phyloP scores from a whole-genome alignment of 2,329 filamentous ascomycete genomes.

The Cladobotryum protrusum region DNA sequence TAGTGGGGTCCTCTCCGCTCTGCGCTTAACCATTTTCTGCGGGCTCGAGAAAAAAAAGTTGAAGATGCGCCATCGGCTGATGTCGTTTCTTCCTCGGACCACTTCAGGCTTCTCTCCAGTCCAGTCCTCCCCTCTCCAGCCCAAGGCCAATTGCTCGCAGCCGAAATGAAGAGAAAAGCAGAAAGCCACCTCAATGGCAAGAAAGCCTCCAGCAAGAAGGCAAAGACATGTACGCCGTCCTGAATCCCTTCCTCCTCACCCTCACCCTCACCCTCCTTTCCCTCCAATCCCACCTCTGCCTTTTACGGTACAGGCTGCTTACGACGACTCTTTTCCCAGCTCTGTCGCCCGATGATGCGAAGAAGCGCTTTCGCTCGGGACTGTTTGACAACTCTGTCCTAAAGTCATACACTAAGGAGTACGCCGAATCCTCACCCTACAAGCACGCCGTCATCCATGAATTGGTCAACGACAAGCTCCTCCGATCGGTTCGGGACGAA shows the following conservation, averaged over 20 bases:
- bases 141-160: constrained; percentile 15
- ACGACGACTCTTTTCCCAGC: constrained; percentile 28
- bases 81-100: constrained; percentile 6
- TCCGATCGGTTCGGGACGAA: constrained; percentile 81
- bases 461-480: constrained; percentile 72
- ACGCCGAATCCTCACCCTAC: constrained; percentile 65
- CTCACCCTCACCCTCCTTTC: neutral
- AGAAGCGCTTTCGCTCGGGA: constrained; percentile 56
- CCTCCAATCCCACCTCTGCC: neutral
- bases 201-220: constrained; percentile 49
- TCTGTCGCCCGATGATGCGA: constrained; percentile 43
- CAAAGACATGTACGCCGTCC: constrained; percentile 39
- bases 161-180: constrained; percentile 55
- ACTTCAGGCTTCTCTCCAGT: neutral
- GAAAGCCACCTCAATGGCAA: constrained; percentile 38
- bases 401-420: constrained; percentile 53
- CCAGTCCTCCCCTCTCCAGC: neutral
- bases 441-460: constrained; percentile 85
- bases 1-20: neutral
- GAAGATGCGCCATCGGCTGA: constrained; percentile 11
- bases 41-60: constrained; percentile 10
- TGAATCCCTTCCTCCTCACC: constrained; percentile 7
- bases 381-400: constrained; percentile 58
- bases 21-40: neutral
- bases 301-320: constrained; percentile 6